These are phyloP conservation scores for Colletotrichum liaoningense DNA, from an alignment of 2,329 filamentous ascomycete species.

Conservation along the genomic window DNA sequence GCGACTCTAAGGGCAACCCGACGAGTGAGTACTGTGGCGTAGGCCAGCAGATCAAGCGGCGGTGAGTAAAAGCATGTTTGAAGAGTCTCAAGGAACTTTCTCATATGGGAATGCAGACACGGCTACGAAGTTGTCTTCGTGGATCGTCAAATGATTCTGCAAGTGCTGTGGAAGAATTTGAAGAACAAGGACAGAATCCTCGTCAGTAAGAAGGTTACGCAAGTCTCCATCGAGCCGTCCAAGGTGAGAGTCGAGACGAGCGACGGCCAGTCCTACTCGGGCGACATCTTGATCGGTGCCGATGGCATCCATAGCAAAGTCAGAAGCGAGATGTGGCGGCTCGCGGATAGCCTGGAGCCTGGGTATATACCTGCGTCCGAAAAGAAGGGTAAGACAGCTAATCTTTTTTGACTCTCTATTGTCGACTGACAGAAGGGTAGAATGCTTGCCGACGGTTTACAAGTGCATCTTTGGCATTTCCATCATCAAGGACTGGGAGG, in stretches of 20 bases:
- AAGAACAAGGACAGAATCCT: constrained; percentile 41
- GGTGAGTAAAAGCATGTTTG: not conserved
- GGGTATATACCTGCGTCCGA: constrained; percentile 40
- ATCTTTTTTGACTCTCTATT: constrained; percentile 7
- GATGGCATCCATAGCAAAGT: constrained; percentile 54
- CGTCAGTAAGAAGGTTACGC: not conserved
- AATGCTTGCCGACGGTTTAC: constrained; percentile 39
- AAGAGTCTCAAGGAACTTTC: not conserved
- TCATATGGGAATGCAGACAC: constrained; percentile 28
- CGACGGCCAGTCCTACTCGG: constrained; percentile 1
- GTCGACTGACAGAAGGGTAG: not conserved
- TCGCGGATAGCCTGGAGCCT: constrained; percentile 38
- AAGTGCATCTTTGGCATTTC: constrained; percentile 53
- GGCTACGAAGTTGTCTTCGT: constrained; percentile 48
- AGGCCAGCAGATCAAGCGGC: not conserved
- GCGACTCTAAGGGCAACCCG: not conserved
- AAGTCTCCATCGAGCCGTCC: not conserved
- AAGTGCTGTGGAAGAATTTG: constrained; percentile 47
- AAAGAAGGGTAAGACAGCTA: constrained; percentile 25
- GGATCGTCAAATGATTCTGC: constrained; percentile 48
- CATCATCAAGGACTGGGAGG: constrained; percentile 39
- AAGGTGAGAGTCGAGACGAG: not conserved
- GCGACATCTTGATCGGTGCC: constrained; percentile 41
- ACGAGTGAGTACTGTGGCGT: not conserved
- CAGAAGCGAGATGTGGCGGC: constrained; percentile 43